Percentiles rank a stretch among this genome's conserved stretches.
Evolutionary conservation across 2,329 filamentous ascomycete species (phyloP).

Genomic region (Clarireedia homoeocarpa): DNA sequence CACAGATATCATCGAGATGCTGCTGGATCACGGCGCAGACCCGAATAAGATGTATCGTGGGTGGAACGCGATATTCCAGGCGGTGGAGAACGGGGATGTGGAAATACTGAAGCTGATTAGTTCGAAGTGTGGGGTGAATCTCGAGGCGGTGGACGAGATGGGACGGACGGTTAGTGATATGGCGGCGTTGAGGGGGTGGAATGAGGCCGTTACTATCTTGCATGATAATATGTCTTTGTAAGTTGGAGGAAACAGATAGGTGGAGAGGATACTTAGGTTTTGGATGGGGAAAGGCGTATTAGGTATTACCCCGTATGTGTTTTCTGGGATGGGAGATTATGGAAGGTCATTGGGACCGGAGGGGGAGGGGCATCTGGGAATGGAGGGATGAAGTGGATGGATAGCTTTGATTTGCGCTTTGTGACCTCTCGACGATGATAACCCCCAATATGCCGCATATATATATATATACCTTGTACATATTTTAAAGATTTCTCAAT

Average conservation of each 20-base stretch:
- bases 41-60: slow-evolving; percentile 61
- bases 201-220: slow-evolving; percentile 38
- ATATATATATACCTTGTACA: too few species aligned
- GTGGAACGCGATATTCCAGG: slow-evolving; percentile 59
- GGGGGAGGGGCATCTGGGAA: too few species aligned
- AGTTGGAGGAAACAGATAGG: background rate
- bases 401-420: too few species aligned
- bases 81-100: slow-evolving; percentile 54
- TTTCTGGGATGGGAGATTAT: too few species aligned
- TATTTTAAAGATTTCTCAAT: too few species aligned
- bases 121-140: slow-evolving; percentile 41
- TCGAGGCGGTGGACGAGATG: slow-evolving; percentile 45
- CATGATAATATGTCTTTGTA: slow-evolving; percentile 9
- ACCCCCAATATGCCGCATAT: too few species aligned
- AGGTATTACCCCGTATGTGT: too few species aligned
- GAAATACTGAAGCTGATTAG: slow-evolving; percentile 45
- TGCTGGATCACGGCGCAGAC: slow-evolving; percentile 56
- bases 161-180: slow-evolving; percentile 49
- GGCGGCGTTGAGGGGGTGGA: slow-evolving; percentile 49
- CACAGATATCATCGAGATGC: slow-evolving; percentile 52
- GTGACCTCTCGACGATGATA: too few species aligned
- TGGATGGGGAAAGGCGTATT: background rate
- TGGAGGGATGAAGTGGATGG: too few species aligned
- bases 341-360: too few species aligned
- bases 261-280: background rate